Conservation (phyloP, 352 stramenopile genomes). For the Globisporangium yorkense region DNA sequence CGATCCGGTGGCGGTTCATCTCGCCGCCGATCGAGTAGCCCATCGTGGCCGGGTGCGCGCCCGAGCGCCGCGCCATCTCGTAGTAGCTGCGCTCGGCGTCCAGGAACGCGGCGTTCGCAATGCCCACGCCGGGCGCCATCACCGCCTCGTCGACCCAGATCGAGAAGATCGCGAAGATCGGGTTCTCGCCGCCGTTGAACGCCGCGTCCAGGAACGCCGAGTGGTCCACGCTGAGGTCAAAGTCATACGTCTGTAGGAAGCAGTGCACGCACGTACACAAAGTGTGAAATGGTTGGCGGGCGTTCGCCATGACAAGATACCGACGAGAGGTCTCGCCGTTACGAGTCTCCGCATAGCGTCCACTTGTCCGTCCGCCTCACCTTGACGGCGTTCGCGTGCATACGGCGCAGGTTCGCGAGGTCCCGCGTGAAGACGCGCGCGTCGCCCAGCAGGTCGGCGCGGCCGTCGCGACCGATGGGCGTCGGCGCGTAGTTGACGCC, state of each 20-base stretch:
- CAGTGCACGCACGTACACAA: too few relatives aligned
- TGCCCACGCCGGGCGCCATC: constrained; percentile 29
- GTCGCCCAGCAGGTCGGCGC: constrained; percentile 53
- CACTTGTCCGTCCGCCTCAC: not conserved
- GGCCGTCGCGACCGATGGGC: constrained; percentile 43
- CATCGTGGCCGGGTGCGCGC: constrained; percentile 45
- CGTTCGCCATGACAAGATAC: not conserved
- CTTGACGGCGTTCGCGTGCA: constrained; percentile 70
- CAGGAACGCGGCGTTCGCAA: constrained; percentile 33
- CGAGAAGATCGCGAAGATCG: constrained; percentile 66
- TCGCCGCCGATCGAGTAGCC: constrained; percentile 71
- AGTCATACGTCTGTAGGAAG: constrained; percentile 43
- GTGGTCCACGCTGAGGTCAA: constrained; percentile 45
- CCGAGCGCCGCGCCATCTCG: constrained; percentile 50
- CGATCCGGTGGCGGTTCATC: constrained; percentile 65
- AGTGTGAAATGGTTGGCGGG: not conserved
- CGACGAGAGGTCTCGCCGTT: not conserved
- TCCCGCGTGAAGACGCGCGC: constrained; percentile 52
- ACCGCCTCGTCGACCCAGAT: constrained; percentile 65
- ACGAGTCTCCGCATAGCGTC: not conserved
- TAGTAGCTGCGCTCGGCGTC: constrained; percentile 47
- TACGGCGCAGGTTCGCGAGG: constrained; percentile 58
- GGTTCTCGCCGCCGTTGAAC: constrained; percentile 46
- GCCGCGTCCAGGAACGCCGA: constrained; percentile 48
- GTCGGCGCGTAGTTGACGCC: constrained; percentile 71